Evolutionary conservation across 495 filamentous ascomycete genomes (phyloP).

Genomic region (Mytilinidion resinicola): DNA sequence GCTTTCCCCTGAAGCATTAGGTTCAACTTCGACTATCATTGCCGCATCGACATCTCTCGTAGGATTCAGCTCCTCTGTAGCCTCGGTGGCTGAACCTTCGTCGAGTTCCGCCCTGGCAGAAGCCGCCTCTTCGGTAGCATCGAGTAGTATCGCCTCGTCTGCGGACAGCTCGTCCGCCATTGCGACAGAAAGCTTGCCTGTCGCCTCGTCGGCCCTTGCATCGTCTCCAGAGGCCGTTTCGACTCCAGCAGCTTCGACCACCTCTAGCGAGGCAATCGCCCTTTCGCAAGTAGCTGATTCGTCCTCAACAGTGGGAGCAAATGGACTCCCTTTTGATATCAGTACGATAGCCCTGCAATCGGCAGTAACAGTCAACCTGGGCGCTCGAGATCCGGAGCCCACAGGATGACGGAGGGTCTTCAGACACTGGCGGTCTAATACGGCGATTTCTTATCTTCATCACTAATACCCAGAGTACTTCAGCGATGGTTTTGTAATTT

Average conservation of each 20-base stretch:
- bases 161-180: background rate
- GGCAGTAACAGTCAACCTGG: conserved; percentile 20
- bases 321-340: conserved; percentile 20
- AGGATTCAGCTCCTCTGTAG: background rate
- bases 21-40: too few relatives aligned
- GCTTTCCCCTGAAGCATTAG: too few relatives aligned
- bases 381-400: background rate
- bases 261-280: background rate
- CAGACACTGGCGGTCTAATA: conserved; percentile 1
- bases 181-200: background rate
- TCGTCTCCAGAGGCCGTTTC: background rate
- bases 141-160: background rate
- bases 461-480: conserved; percentile 1
- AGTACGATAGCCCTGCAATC: conserved; percentile 21
- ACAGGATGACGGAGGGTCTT: background rate
- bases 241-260: background rate
- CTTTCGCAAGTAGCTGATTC: background rate
- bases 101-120: background rate
- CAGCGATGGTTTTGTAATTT: background rate
- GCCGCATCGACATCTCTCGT: too few relatives aligned
- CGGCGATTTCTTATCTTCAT: background rate
- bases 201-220: background rate
- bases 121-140: background rate
- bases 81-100: background rate
- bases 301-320: background rate